Percentiles rank a stretch among this genome's conserved stretches.
phyloP scores from a whole-genome alignment of 2,329 filamentous ascomycete species.

The Laburnicola sp. region DNA sequence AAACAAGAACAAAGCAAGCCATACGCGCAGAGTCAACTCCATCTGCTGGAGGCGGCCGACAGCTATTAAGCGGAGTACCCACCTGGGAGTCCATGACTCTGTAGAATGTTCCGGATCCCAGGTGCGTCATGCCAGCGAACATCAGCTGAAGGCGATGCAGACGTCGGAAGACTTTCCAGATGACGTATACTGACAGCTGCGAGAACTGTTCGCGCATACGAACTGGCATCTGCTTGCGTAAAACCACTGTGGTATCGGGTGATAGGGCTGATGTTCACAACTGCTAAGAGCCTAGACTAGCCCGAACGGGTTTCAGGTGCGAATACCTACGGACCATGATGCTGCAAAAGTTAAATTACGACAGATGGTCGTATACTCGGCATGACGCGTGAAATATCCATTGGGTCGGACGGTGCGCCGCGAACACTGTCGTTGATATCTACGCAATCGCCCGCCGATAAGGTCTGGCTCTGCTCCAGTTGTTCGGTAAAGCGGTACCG shows the following conservation, averaged over 20 bases:
- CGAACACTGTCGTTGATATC: not conserved
- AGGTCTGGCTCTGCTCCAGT: too few relatives aligned
- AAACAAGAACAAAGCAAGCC: not conserved
- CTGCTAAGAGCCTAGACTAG: slow-evolving; percentile 14
- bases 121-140: not conserved
- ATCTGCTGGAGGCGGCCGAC: slow-evolving; percentile 36
- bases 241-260: not conserved
- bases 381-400: not conserved
- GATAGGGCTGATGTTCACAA: not conserved
- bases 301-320: not conserved
- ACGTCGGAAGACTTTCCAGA: not conserved
- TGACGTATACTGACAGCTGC: not conserved
- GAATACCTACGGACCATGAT: not conserved
- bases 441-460: too few relatives aligned
- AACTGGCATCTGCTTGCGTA: slow-evolving; percentile 1
- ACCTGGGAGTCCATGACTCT: too few relatives aligned
- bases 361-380: not conserved
- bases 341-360: not conserved
- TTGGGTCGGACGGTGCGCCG: not conserved
- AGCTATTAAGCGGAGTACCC: not conserved
- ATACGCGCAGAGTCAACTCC: slow-evolving; percentile 10
- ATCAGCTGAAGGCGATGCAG: slow-evolving; percentile 16
- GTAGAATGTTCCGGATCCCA: not conserved
- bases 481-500: too few relatives aligned
- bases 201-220: not conserved